Percentiles rank a stretch among this genome's conserved stretches.
These are phyloP conservation scores for Aegilops longissima DNA, from an alignment of 176 grass and related monocot genomes.

Conservation along the genomic window DNA sequence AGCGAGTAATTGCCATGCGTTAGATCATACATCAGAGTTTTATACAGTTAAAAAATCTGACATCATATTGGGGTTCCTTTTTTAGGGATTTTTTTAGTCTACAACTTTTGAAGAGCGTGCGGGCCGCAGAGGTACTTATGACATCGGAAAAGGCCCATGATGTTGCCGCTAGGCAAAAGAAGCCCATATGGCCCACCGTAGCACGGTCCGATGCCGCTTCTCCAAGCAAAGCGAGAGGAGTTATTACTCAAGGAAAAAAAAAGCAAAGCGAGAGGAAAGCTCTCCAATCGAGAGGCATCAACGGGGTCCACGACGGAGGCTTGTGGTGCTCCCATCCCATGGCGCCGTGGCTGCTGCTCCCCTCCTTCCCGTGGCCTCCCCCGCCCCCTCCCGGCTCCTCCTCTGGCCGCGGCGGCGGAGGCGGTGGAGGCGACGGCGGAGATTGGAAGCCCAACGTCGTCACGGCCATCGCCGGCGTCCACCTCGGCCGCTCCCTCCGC, in stretches of 20 bases:
- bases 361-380: slow-evolving; percentile 44
- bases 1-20: no score
- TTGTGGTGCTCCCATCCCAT: slow-evolving; percentile 34
- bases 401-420: slow-evolving; percentile 30
- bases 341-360: slow-evolving; percentile 43
- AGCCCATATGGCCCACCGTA: background rate
- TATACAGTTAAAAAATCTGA: no score
- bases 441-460: slow-evolving; percentile 45
- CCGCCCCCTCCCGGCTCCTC: slow-evolving; percentile 51
- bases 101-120: no score
- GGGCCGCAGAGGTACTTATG: background rate
- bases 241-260: no score
- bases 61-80: no score
- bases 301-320: slow-evolving; percentile 33
- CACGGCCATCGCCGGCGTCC: slow-evolving; percentile 41
- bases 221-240: slow-evolving; percentile 36
- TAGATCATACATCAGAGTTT: no score
- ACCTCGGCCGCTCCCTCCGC: slow-evolving; percentile 57
- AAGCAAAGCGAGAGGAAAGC: slow-evolving; percentile 16
- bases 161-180: background rate
- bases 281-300: slow-evolving; percentile 14
- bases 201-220: slow-evolving; percentile 11
- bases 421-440: slow-evolving; percentile 34
- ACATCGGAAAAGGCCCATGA: background rate
- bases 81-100: no score